Base-by-base conservation (phyloP, 148 eudicot species). In the Arctostaphylos glauca region DNA sequence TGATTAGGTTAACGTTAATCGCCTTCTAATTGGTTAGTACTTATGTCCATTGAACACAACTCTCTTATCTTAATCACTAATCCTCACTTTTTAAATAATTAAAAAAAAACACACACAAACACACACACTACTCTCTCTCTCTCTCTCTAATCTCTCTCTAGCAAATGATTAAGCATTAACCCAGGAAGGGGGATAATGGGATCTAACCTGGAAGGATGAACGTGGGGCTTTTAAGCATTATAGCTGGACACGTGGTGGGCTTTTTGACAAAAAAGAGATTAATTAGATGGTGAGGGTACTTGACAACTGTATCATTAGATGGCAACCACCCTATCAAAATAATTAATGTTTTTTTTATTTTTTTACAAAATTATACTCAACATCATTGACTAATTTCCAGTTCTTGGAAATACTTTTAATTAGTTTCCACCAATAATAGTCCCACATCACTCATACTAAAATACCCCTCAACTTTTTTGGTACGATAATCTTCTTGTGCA, bases 21-120 rank as follows among this genome's bases (percentile, higher is more conserved):
- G 62, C 44, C 82, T 64, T 80, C 81, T 10, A 79, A 48, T 66
- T 64, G 13, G 74, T 14, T 66, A 49, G 74, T 31, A 13, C 19
- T 31, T 14, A 1, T 21, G 64, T 53, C 5, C 62, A 64, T 66
- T 80, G 68, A 74, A 66, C 70, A 41, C 25, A 4, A 62, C 59
- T 49, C 59, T 47, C 68, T 5, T 47, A 64, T 23, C 55, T 56
- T 54, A 77, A 77, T 41, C 80, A 77, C 0, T 56, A 10, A 31
- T 21, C 15, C 52, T 76, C 47, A 31, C 43, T 56, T 54, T 25
- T 38, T 15, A 77, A 10, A 31, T 31, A 31, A 31, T 31, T 31
- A 31, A 31, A 31, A 31, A 31, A 31, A 31, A 31, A 31, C 38
- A 31, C 38, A 31, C 38, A 31, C 38, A 31, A 0, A 31, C 0